Evolutionary conservation across 1,139 yeast genomes (phyloP).

Genomic region (Lizanozyma gosingica): DNA sequence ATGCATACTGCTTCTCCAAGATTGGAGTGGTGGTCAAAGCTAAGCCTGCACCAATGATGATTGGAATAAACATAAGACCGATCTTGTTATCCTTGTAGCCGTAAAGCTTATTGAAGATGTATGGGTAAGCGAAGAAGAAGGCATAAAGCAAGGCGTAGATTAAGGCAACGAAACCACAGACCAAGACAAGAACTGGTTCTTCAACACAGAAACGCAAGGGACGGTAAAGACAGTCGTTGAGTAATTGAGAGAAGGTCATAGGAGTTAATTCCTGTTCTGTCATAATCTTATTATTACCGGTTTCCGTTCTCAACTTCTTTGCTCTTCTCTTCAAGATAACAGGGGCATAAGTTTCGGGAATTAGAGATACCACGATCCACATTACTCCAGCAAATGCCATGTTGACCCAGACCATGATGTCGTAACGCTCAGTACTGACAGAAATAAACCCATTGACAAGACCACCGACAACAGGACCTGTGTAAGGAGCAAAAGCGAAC

Average conservation of each 20-base stretch:
- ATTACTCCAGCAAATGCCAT: slow-evolving; percentile 85
- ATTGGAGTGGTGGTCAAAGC: slow-evolving; percentile 68
- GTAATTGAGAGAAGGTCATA: slow-evolving; percentile 51
- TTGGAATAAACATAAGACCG: slow-evolving; percentile 83
- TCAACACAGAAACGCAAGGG: slow-evolving; percentile 68
- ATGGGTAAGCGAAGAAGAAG: slow-evolving; percentile 86
- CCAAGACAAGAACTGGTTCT: slow-evolving; percentile 76
- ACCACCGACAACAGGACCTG: slow-evolving; percentile 92
- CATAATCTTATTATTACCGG: slow-evolving; percentile 76
- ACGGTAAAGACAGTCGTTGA: slow-evolving; percentile 59
- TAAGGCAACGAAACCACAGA: slow-evolving; percentile 79
- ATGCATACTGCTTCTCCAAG: slow-evolving; percentile 53
- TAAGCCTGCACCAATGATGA: slow-evolving; percentile 71
- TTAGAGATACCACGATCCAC: slow-evolving; percentile 53
- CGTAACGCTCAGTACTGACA: slow-evolving; percentile 58
- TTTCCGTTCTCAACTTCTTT: slow-evolving; percentile 57
- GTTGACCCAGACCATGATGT: slow-evolving; percentile 78
- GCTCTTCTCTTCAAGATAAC: slow-evolving; percentile 74
- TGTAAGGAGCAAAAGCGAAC: slow-evolving; percentile 86
- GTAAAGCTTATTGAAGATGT: slow-evolving; percentile 57
- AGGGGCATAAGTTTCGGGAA: slow-evolving; percentile 92
- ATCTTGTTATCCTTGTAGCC: slow-evolving; percentile 60
- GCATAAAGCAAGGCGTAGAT: slow-evolving; percentile 84
- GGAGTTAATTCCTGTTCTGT: slow-evolving; percentile 88
- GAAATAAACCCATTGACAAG: slow-evolving; percentile 79